Evolutionary conservation across 2,329 filamentous ascomycete species (phyloP).

Genomic region (Phoma herbarum): DNA sequence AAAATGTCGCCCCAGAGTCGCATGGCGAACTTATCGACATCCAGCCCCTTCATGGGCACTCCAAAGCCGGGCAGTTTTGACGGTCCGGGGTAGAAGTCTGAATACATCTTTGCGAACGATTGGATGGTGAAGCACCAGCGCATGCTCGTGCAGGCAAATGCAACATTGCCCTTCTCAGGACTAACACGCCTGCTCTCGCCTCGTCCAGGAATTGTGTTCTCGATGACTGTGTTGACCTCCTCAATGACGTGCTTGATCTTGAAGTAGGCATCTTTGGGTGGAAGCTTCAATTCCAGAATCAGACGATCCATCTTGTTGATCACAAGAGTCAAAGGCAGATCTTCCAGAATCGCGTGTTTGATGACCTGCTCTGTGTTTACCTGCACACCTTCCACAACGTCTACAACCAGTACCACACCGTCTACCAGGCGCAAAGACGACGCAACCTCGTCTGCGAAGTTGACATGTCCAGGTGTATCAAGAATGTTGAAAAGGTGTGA

Average conservation of each 20-base stretch:
- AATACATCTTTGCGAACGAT: constrained; percentile 96
- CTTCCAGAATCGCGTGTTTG: constrained; percentile 90
- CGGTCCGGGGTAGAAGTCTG: constrained; percentile 78
- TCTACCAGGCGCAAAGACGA: constrained; percentile 86
- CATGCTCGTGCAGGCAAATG: constrained; percentile 92
- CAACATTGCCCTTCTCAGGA: constrained; percentile 97
- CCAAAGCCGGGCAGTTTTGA: constrained; percentile 46
- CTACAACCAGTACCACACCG: constrained; percentile 90
- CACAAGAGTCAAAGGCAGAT: constrained; percentile 86
- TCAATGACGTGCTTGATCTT: constrained; percentile 99
- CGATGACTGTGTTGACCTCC: constrained; percentile 95
- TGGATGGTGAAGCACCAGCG: constrained; percentile 96
- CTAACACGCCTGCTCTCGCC: constrained; percentile 84
- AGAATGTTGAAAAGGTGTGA: constrained; percentile 94
- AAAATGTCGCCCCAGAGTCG: constrained; percentile 97
- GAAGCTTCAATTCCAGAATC: constrained; percentile 92
- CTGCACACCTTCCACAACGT: constrained; percentile 99
- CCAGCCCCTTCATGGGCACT: constrained; percentile 60
- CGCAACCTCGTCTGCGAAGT: constrained; percentile 97
- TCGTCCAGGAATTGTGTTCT: constrained; percentile 81
- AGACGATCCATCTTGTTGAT: constrained; percentile 98
- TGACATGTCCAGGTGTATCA: constrained; percentile 96
- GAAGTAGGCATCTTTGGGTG: constrained; percentile 96
- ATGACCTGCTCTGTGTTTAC: constrained; percentile 97
- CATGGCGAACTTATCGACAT: constrained; percentile 81